Evolutionary conservation across 2,329 filamentous ascomycete genomes (phyloP).

Genomic region (Pseudocercospora pini-densiflorae): DNA sequence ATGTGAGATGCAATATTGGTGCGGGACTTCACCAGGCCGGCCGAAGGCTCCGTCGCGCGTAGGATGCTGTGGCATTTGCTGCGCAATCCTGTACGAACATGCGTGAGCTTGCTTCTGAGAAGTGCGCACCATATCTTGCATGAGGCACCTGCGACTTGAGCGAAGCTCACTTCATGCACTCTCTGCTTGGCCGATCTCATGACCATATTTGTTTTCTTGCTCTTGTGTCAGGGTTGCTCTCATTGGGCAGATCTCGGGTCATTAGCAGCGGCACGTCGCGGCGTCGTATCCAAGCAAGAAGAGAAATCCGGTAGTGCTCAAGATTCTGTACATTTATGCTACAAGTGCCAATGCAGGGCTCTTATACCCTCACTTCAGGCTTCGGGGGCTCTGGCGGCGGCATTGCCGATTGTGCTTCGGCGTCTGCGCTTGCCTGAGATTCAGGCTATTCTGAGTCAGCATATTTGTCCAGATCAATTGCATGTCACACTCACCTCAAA

Average conservation of each 20-base stretch:
- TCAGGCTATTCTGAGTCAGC: background rate
- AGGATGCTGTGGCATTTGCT: too few species aligned
- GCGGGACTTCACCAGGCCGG: too few species aligned
- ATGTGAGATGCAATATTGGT: too few species aligned
- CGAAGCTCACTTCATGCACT: too few species aligned
- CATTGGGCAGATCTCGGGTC: background rate
- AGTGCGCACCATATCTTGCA: too few species aligned
- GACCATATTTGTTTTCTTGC: too few species aligned
- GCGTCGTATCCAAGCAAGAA: background rate
- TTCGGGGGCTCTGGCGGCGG: background rate
- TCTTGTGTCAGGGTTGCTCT: background rate
- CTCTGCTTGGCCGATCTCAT: too few species aligned
- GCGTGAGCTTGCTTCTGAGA: too few species aligned
- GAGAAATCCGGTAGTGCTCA: background rate
- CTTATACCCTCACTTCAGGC: conserved; percentile 1
- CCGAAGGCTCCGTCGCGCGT: too few species aligned
- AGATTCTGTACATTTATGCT: background rate
- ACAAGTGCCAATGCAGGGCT: background rate
- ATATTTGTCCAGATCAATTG: background rate
- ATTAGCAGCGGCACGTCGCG: too few species aligned
- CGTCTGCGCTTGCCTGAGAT: background rate
- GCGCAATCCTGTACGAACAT: too few species aligned
- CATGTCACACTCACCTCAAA: conserved; percentile 7
- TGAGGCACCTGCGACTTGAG: too few species aligned
- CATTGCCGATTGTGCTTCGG: background rate